Conservation (phyloP, 164 flowering plant species). For the Vitis rupestris region DNA sequence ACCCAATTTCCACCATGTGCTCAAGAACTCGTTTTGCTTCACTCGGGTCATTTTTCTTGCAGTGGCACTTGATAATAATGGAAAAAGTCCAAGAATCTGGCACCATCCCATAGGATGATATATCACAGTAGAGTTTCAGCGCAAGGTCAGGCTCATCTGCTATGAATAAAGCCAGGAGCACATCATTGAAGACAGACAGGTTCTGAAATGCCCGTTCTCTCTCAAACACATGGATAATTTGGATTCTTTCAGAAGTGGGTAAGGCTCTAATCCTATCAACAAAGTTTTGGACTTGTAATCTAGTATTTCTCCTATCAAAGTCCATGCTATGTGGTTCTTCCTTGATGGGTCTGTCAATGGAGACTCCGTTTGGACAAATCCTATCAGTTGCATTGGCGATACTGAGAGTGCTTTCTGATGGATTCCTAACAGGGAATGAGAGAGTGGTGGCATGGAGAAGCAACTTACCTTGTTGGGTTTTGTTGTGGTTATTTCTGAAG, state of each 20-base stretch:
- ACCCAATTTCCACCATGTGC: constrained; percentile 55
- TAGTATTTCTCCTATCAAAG: constrained; percentile 10
- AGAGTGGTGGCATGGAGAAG: constrained; percentile 9
- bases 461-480: constrained; percentile 12
- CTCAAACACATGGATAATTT: constrained; percentile 17
- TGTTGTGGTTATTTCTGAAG: background rate
- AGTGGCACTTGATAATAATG: constrained; percentile 43
- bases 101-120: constrained; percentile 30
- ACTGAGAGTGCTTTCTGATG: background rate
- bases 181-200: constrained; percentile 40
- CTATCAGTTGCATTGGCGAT: too few relatives aligned
- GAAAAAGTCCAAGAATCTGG: constrained; percentile 58
- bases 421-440: constrained; percentile 12
- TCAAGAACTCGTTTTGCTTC: constrained; percentile 48
- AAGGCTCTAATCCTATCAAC: constrained; percentile 23
- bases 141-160: constrained; percentile 51
- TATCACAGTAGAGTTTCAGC: constrained; percentile 29
- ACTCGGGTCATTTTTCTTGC: constrained; percentile 41
- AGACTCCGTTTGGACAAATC: background rate
- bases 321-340: constrained; percentile 6
- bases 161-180: constrained; percentile 41
- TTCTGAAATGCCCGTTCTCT: constrained; percentile 17
- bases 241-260: constrained; percentile 17
- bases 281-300: constrained; percentile 15
- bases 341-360: constrained; percentile 3